Evolutionary conservation across 805 yeast genomes (phyloP), one percentile per base, ranked within the genome.

Genomic region (Zygoascus biomembranicola): DNA sequence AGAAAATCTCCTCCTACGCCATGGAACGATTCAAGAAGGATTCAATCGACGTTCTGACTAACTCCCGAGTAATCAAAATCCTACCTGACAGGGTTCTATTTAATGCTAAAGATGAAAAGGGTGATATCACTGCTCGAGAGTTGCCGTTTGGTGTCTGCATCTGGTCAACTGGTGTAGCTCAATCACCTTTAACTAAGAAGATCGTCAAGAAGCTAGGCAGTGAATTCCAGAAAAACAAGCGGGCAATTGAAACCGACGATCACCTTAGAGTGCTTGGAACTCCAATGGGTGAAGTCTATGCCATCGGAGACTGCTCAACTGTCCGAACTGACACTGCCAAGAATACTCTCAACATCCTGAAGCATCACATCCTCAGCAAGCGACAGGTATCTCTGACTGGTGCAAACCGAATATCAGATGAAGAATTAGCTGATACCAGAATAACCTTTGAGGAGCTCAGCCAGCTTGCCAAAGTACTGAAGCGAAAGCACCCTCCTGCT

Each of bases 81-180:
- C 63, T 74, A 50, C 78, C 79, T 8, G 80, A 80, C 61, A 73
- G 74, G 48, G 87, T 84, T 5, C 61, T 82, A 13, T 84, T 82
- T 66, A 74, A 77, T 46, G 84, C 81, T 62, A 79, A 78, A 18
- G 69, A 67, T 32, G 57, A 57, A 43, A 57, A 62, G 31, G 71
- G 69, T 43, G 60, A 63, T 43, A 60, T 61, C 20, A 69, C 62
- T 39, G 51, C 66, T 39, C 79, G 76, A 63, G 76, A 77, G 55
- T 66, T 84, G 50, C 84, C 87, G 47, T 83, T 76, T 56, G 90
- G 90, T 11, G 65, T 84, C 39, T 82, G 88, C 64, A 65, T 84
- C 47, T 84, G 90, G 90, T 82, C 88, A 1, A 84, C 90, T 0
- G 90, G 90, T 56, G 86, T 84, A 42, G 80, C 85, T 6, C 83